Evolutionary conservation across 2,329 filamentous ascomycete genomes (phyloP).

Genomic region (Dothidotthia symphoricarpi): DNA sequence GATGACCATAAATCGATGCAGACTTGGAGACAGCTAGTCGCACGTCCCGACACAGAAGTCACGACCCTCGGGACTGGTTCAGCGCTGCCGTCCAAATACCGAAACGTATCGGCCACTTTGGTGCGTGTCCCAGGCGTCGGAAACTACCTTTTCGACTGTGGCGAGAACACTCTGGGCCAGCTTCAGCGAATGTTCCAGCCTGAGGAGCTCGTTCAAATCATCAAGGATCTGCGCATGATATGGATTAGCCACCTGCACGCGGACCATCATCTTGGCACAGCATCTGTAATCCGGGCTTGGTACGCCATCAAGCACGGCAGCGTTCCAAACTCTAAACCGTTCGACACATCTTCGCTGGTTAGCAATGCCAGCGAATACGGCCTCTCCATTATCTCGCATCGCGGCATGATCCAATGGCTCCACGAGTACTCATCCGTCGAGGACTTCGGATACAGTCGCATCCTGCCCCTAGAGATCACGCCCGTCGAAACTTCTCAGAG

Average conservation of each 20-base stretch:
- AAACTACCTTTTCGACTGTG: conserved; percentile 87
- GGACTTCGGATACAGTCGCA: conserved; percentile 66
- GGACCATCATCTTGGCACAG: conserved; percentile 87
- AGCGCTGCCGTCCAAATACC: conserved; percentile 84
- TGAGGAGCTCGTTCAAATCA: conserved; percentile 64
- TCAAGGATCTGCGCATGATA: conserved; percentile 76
- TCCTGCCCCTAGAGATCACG: conserved; percentile 52
- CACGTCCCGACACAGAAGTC: conserved; percentile 74
- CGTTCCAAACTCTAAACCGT: conserved; percentile 26
- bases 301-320: conserved; percentile 56
- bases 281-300: conserved; percentile 81
- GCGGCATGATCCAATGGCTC: conserved; percentile 72
- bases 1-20: conserved; percentile 48
- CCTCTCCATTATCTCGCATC: conserved; percentile 62
- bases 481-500: conserved; percentile 20
- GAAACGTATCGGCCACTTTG: conserved; percentile 89
- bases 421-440: conserved; percentile 77
- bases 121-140: conserved; percentile 80
- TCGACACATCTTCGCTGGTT: conserved; percentile 37
- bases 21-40: conserved; percentile 63
- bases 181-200: conserved; percentile 69
- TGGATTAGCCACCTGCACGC: conserved; percentile 97
- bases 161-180: conserved; percentile 89
- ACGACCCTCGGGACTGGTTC: conserved; percentile 90
- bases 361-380: conserved; percentile 23